A percentile compares a stretch with the other conserved stretches of the same genome.
phyloP scores from a whole-genome alignment of 176 grass and related monocot species.

The sorghum (Sorghum bicolor) region DNA sequence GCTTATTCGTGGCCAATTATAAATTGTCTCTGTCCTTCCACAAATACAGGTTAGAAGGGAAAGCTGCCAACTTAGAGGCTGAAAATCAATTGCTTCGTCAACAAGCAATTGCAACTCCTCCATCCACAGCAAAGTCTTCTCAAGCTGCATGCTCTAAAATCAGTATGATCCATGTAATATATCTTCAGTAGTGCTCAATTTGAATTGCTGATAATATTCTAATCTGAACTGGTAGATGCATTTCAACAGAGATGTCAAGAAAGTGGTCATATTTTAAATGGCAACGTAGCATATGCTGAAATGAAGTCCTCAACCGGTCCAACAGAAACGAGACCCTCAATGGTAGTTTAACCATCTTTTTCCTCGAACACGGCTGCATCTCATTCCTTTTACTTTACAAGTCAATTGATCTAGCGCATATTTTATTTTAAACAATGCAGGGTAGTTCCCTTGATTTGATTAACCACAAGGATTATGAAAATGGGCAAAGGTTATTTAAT shows the following conservation, averaged over 20 bases:
- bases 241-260: slow-evolving; percentile 68
- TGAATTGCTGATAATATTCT: slow-evolving; percentile 30
- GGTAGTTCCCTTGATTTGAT: slow-evolving; percentile 29
- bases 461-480: slow-evolving; percentile 55
- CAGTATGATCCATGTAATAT: slow-evolving; percentile 60
- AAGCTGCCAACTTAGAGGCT: slow-evolving; percentile 51
- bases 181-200: slow-evolving; percentile 34
- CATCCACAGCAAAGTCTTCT: slow-evolving; percentile 61
- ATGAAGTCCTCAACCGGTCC: slow-evolving; percentile 21
- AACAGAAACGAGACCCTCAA: slow-evolving; percentile 38
- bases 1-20: neutral
- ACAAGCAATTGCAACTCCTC: slow-evolving; percentile 49
- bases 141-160: slow-evolving; percentile 57
- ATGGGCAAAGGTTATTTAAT: slow-evolving; percentile 54
- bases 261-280: slow-evolving; percentile 74
- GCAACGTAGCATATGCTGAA: slow-evolving; percentile 52
- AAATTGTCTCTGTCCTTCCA: neutral
- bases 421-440: slow-evolving; percentile 30
- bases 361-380: slow-evolving; percentile 15
- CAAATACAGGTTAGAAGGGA: slow-evolving; percentile 55
- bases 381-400: slow-evolving; percentile 15
- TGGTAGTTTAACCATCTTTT: slow-evolving; percentile 44
- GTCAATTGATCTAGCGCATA: neutral
- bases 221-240: slow-evolving; percentile 41
- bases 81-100: slow-evolving; percentile 74